Evolutionary conservation across 164 flowering plant genomes (phyloP).

Genomic region (Liquidambar formosana): DNA sequence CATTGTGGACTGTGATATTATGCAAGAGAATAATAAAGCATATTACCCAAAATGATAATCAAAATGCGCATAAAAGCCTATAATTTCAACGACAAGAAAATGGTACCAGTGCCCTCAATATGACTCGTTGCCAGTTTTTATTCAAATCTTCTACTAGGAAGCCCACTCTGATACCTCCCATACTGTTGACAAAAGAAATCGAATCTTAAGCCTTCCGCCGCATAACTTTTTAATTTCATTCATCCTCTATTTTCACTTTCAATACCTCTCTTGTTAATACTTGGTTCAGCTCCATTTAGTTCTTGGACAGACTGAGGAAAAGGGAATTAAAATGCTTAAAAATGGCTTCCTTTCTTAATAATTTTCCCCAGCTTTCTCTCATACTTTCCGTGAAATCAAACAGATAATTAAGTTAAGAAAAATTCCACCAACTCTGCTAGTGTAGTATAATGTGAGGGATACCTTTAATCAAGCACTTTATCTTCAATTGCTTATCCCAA

Average conservation of each 20-base stretch:
- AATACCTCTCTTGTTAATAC: no score
- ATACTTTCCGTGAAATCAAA: no score
- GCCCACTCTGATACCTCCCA: constrained; percentile 58
- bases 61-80: background rate
- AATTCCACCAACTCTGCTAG: no score
- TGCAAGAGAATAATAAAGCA: background rate
- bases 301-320: no score
- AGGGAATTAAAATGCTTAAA: no score
- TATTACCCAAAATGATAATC: background rate
- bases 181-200: constrained; percentile 51
- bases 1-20: constrained; percentile 56
- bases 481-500: no score
- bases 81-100: background rate
- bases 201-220: background rate
- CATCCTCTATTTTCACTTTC: background rate
- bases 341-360: no score
- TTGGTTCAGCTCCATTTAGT: no score
- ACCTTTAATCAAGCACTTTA: no score
- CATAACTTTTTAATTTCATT: background rate
- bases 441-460: no score
- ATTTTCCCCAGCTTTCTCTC: no score
- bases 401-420: no score
- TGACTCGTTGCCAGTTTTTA: constrained; percentile 72
- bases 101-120: constrained; percentile 54
- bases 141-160: constrained; percentile 78